Evolutionary conservation across 2,329 filamentous ascomycete species (phyloP).

Genomic region (Curvularia sp.): DNA sequence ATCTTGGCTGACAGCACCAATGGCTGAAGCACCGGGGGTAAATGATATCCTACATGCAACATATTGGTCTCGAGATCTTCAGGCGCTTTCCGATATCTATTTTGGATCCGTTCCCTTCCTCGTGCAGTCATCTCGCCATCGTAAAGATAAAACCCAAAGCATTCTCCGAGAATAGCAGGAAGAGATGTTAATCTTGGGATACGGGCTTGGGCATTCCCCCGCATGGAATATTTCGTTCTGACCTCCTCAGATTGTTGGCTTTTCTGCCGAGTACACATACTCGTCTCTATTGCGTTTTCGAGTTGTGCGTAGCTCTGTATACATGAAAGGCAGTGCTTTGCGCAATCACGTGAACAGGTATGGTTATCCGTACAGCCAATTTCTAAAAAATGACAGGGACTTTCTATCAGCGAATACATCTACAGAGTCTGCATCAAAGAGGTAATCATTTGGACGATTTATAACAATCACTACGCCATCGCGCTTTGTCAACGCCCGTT

Average conservation of each 20-base stretch:
- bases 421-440: not conserved
- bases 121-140: not conserved
- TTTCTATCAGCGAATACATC: not conserved
- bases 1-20: not conserved
- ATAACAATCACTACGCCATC: not conserved
- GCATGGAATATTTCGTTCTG: not conserved
- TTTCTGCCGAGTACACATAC: not conserved
- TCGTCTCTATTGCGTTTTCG: not conserved
- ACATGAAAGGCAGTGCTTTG: not conserved
- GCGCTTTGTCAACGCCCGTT: not conserved
- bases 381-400: not conserved
- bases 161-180: not conserved
- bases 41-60: not conserved
- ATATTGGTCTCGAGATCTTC: not conserved
- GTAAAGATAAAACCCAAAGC: not conserved
- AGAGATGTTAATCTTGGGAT: not conserved
- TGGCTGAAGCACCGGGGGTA: not conserved
- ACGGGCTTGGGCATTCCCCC: not conserved
- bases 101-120: no score
- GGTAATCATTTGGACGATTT: not conserved
- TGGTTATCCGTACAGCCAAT: not conserved
- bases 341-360: not conserved
- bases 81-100: not conserved
- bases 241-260: not conserved
- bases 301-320: not conserved